Evolutionary conservation across 2,329 filamentous ascomycete genomes (phyloP), one percentile per base, ranked within the genome.

Genomic region (Esteya vermicola): DNA sequence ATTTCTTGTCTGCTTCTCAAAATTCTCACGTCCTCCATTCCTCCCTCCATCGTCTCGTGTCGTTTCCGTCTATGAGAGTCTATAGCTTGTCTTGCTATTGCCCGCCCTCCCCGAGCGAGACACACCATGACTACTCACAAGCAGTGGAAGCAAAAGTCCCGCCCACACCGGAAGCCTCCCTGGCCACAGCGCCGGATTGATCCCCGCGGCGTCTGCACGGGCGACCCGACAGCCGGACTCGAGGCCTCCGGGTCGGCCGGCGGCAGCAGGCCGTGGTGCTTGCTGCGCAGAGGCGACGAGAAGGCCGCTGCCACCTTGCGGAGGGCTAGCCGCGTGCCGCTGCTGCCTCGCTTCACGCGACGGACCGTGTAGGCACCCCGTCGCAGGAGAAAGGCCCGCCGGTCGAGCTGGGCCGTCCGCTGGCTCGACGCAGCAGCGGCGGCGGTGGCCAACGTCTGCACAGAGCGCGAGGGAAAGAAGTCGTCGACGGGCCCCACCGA

Each of bases 121-220:
- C n/a, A n/a, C n/a, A n/a, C n/a, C n/a, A n/a, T n/a, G n/a, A n/a
- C 10, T 31, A 4, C 28, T 31, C 21, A 43, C 43, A 72, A 57
- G 49, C 74, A 78, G 9, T 60, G 62, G 48, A 79, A 75, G 54
- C 75, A 78, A 55, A 77, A 78, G 44, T 72, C 65, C 40, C 68
- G 60, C 4, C 64, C 65, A 45, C 74, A 78, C 14, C 56, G 57
- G 51, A 69, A 77, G 12, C 68, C 73, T 46, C 65, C 63, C 46
- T 68, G 57, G 4, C 74, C 74, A 43, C 75, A 78, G 13, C 59
- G 59, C 38, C 67, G 58, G 47, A 61, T 47, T 13, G 64, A 63
- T 1, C 70, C 70, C 2, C 68, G 63, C 0, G 70, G 69, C 9
- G 69, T 72, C 47, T 58, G 58, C 5, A 62, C 49, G 25, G 57